These are phyloP conservation scores for Termitomyces sp. DNA, from an alignment of 768 basidiomycete species.

Conservation along the genomic window DNA sequence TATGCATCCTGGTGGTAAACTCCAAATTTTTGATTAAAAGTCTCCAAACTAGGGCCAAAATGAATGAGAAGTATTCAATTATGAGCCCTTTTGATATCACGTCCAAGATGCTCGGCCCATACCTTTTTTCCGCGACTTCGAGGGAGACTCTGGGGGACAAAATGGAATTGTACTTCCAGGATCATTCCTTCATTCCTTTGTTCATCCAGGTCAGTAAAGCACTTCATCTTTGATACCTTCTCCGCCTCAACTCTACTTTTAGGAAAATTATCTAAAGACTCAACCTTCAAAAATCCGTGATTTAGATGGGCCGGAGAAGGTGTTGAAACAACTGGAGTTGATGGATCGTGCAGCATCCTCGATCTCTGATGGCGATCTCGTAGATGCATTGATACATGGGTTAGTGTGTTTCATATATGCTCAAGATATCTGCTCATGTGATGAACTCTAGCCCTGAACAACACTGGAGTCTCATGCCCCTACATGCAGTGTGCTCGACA, in stretches of 20 bases:
- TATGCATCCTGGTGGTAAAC: background rate
- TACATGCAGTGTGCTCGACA: slow-evolving; percentile 88
- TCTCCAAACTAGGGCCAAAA: slow-evolving; percentile 50
- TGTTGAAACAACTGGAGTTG: slow-evolving; percentile 68
- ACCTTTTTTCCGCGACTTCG: slow-evolving; percentile 78
- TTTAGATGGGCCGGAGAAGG: slow-evolving; percentile 55
- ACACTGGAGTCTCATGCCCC: slow-evolving; percentile 92
- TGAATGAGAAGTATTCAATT: slow-evolving; percentile 90
- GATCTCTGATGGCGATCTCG: slow-evolving; percentile 91
- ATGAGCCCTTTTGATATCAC: slow-evolving; percentile 91
- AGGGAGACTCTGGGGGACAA: slow-evolving; percentile 84
- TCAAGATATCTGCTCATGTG: background rate
- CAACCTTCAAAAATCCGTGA: slow-evolving; percentile 58
- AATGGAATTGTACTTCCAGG: slow-evolving; percentile 95
- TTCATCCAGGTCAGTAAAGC: slow-evolving; percentile 73
- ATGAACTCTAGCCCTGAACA: slow-evolving; percentile 66
- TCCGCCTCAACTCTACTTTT: background rate
- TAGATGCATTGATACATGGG: slow-evolving; percentile 94
- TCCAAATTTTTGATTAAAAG: background rate
- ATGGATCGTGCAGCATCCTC: slow-evolving; percentile 88
- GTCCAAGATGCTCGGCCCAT: slow-evolving; percentile 86
- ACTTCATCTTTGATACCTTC: background rate
- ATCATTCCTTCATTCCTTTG: slow-evolving; percentile 88
- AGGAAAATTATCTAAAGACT: slow-evolving; percentile 95
- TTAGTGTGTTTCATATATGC: slow-evolving; percentile 24